A percentile compares a stretch with the other conserved stretches of the same genome.
Conservation (phyloP, 1,284 basidiomycete genomes). For the Boletus sp. region DNA sequence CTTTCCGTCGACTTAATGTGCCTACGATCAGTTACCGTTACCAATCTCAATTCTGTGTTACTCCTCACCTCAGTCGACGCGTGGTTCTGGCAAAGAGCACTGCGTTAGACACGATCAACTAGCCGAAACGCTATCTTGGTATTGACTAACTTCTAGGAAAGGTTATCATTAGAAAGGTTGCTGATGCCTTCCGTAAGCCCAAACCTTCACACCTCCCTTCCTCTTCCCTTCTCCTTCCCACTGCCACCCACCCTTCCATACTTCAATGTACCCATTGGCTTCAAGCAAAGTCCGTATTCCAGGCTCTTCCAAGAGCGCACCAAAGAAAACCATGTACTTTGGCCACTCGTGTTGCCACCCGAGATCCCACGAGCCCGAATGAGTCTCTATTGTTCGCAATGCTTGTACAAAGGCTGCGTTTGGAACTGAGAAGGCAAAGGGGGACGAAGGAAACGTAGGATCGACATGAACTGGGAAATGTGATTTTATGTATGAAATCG, state of each 20-base stretch:
- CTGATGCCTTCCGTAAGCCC: slow-evolving; percentile 35
- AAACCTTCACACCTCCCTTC: slow-evolving; percentile 75
- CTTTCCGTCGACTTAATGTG: slow-evolving; percentile 13
- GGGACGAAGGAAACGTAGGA: slow-evolving; percentile 60
- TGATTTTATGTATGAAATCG: slow-evolving; percentile 58
- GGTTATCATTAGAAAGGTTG: too few relatives aligned
- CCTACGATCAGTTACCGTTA: background rate
- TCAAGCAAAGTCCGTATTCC: slow-evolving; percentile 50
- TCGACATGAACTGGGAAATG: slow-evolving; percentile 68
- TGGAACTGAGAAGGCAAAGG: slow-evolving; percentile 54
- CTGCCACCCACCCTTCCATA: slow-evolving; percentile 63
- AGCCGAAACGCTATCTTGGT: background rate
- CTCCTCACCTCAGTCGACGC: background rate
- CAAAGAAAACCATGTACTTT: slow-evolving; percentile 76
- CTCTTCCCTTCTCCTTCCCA: slow-evolving; percentile 82
- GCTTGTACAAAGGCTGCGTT: slow-evolving; percentile 33
- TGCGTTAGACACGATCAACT: background rate
- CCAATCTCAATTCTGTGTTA: slow-evolving; percentile 2
- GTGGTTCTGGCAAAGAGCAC: background rate
- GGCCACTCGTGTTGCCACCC: slow-evolving; percentile 77
- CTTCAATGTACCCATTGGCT: slow-evolving; percentile 61
- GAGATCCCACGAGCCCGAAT: slow-evolving; percentile 31
- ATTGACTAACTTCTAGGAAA: background rate
- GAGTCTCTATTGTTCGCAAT: slow-evolving; percentile 21
- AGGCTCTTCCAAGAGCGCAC: slow-evolving; percentile 54